A percentile compares a stretch with the other conserved stretches of the same genome.
phyloP scores from a whole-genome alignment of 331 rosid genomes.

The Pyrus hybrid region DNA sequence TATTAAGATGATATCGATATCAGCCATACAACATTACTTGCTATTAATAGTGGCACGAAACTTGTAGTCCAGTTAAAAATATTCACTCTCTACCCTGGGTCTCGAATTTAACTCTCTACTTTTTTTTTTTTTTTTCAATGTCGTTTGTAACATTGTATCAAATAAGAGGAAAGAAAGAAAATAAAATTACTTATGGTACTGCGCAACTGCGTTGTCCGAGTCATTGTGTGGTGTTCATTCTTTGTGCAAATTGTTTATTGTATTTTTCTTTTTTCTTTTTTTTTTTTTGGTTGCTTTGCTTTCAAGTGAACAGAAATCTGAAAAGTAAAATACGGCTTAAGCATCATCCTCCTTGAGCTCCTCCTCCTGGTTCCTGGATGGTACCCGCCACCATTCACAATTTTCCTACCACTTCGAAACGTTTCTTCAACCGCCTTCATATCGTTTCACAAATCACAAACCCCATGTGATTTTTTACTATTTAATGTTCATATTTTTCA shows the following conservation, averaged over 20 bases:
- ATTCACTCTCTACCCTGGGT: accelerated
- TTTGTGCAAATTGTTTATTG: background rate
- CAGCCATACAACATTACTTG: too few relatives aligned
- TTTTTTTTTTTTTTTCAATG: too few relatives aligned
- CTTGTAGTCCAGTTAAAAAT: too few relatives aligned
- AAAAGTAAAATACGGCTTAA: background rate
- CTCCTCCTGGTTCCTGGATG: background rate
- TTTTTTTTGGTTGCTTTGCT: slow-evolving; percentile 14
- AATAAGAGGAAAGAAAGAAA: too few relatives aligned
- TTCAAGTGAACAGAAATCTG: background rate
- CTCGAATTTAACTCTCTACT: too few relatives aligned
- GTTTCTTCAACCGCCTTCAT: background rate
- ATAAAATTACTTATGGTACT: too few relatives aligned
- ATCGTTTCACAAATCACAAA: background rate
- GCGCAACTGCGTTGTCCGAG: too few relatives aligned
- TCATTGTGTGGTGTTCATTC: too few relatives aligned
- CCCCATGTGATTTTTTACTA: background rate
- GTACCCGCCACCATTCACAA: background rate
- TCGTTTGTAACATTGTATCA: too few relatives aligned
- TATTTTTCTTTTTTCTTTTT: too few relatives aligned
- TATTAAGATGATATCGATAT: too few relatives aligned
- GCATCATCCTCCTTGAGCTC: background rate
- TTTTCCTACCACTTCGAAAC: background rate
- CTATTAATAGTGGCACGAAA: too few relatives aligned
- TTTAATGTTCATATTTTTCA: background rate